These are phyloP conservation scores for Stipa capillata DNA, from an alignment of 176 grass and related monocot genomes.

Conservation along the genomic window DNA sequence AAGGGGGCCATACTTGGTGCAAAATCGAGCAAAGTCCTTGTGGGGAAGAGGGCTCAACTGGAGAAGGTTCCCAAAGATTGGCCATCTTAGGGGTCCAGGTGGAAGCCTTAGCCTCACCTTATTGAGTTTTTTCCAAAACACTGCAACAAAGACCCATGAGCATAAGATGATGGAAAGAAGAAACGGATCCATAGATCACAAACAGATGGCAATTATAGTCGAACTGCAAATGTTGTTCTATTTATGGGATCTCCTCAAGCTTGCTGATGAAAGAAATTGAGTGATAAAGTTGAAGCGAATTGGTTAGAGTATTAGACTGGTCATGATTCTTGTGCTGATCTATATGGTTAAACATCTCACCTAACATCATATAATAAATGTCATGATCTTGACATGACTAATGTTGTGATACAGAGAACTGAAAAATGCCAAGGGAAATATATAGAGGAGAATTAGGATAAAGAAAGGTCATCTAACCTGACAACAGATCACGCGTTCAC, in stretches of 20 bases:
- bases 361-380: slow-evolving; percentile 34
- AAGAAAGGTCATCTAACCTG: slow-evolving; percentile 3
- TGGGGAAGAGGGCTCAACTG: slow-evolving; percentile 76
- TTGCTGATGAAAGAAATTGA: slow-evolving; percentile 16
- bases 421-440: background rate
- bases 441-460: slow-evolving; percentile 1
- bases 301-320: slow-evolving; percentile 44
- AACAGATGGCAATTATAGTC: slow-evolving; percentile 20
- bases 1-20: slow-evolving; percentile 56
- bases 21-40: slow-evolving; percentile 79
- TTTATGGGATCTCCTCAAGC: slow-evolving; percentile 35
- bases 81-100: slow-evolving; percentile 73
- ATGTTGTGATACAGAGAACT: background rate
- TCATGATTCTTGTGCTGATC: slow-evolving; percentile 70
- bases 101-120: slow-evolving; percentile 46
- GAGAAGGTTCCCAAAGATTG: slow-evolving; percentile 75
- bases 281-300: slow-evolving; percentile 29
- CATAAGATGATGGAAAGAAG: slow-evolving; percentile 46
- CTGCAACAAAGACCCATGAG: slow-evolving; percentile 32
- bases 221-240: slow-evolving; percentile 19
- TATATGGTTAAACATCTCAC: slow-evolving; percentile 44
- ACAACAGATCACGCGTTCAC: background rate
- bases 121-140: slow-evolving; percentile 33
- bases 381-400: slow-evolving; percentile 73
- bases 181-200: slow-evolving; percentile 34